Evolutionary conservation across 345 rosid species (phyloP).

Genomic region (Ailanthus altissimus): DNA sequence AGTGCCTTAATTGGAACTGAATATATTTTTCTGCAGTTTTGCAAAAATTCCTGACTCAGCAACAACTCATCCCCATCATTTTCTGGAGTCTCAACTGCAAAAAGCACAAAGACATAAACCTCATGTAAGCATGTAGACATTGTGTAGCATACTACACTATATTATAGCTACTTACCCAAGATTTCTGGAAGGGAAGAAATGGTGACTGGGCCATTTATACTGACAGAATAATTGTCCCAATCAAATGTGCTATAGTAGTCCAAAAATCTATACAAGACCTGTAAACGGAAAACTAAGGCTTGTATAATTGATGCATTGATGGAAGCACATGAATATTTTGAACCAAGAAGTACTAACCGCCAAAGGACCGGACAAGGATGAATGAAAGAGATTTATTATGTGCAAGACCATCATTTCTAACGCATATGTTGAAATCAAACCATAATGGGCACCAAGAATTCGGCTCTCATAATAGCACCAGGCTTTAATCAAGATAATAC

Average conservation of each 20-base stretch:
- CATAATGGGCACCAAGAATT: slow-evolving; percentile 82
- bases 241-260: slow-evolving; percentile 81
- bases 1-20: slow-evolving; percentile 42
- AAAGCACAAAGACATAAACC: slow-evolving; percentile 11
- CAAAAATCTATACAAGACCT: slow-evolving; percentile 75
- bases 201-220: slow-evolving; percentile 64
- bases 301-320: slow-evolving; percentile 5
- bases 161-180: slow-evolving; percentile 46
- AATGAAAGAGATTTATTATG: slow-evolving; percentile 70
- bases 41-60: slow-evolving; percentile 62
- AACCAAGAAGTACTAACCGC: slow-evolving; percentile 47
- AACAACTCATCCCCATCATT: slow-evolving; percentile 42
- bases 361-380: slow-evolving; percentile 70
- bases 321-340: background rate
- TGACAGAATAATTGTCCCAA: slow-evolving; percentile 67
- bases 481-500: slow-evolving; percentile 74
- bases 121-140: background rate
- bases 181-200: slow-evolving; percentile 54
- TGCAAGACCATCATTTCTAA: slow-evolving; percentile 73
- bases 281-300: slow-evolving; percentile 20
- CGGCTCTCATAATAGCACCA: slow-evolving; percentile 99
- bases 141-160: slow-evolving; percentile 2
- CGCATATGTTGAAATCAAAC: slow-evolving; percentile 85
- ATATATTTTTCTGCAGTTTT: slow-evolving; percentile 44
- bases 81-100: slow-evolving; percentile 41